Percentiles rank a stretch among this genome's conserved stretches.
phyloP scores from a whole-genome alignment of 805 yeast genomes.

The Kluyveromyces nonfermentans region DNA sequence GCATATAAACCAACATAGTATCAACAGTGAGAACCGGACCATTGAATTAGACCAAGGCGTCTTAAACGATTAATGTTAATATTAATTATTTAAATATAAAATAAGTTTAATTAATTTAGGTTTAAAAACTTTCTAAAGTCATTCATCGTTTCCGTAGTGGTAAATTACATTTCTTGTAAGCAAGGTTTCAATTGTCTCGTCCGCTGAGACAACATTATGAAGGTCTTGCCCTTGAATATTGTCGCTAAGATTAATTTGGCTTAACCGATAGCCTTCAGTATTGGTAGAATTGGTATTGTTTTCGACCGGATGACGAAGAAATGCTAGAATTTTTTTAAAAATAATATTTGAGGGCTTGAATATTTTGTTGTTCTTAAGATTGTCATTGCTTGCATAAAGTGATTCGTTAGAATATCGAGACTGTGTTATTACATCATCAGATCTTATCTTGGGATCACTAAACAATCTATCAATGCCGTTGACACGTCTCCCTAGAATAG shows the following conservation, averaged over 20 bases:
- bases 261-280: background rate
- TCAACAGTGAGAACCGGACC: too few relatives aligned
- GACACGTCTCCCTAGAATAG: conserved; percentile 26
- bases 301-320: background rate
- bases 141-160: conserved; percentile 9
- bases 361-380: background rate
- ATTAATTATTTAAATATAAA: background rate
- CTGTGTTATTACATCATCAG: conserved; percentile 4
- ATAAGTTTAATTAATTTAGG: background rate
- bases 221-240: background rate
- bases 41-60: too few relatives aligned
- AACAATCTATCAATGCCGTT: conserved; percentile 23
- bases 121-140: background rate
- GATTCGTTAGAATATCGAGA: conserved; percentile 1
- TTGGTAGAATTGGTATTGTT: too few relatives aligned
- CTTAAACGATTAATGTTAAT: background rate
- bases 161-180: conserved; percentile 25
- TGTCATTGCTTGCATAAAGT: background rate
- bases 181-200: conserved; percentile 23
- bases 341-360: background rate
- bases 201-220: conserved; percentile 3
- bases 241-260: background rate
- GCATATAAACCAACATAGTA: too few relatives aligned
- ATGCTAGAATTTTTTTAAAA: background rate
- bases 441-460: conserved; percentile 18